Conservation (phyloP, 257 asterid species). For the Linaria vulgaris region DNA sequence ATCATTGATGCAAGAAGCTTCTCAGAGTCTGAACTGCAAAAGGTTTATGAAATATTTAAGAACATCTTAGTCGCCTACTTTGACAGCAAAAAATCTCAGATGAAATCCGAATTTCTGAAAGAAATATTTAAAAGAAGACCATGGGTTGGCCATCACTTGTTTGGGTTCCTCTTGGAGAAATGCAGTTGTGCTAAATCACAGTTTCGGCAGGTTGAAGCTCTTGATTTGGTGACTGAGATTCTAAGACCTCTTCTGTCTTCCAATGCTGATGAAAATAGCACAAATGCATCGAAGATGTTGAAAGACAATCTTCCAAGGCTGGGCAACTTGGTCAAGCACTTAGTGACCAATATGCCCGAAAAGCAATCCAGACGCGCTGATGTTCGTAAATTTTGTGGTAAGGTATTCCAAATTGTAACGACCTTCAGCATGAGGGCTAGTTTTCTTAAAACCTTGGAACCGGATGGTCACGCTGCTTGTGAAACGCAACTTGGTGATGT, state of each 20-base stretch:
- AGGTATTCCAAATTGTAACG: constrained; percentile 59
- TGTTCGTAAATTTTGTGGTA: constrained; percentile 79
- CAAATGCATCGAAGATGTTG: constrained; percentile 36
- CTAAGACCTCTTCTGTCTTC: constrained; percentile 43
- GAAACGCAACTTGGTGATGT: constrained; percentile 63
- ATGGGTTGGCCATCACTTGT: constrained; percentile 67
- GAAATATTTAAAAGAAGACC: constrained; percentile 72
- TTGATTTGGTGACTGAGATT: constrained; percentile 64
- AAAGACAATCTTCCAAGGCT: constrained; percentile 51
- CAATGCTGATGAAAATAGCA: constrained; percentile 31
- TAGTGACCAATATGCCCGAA: constrained; percentile 76
- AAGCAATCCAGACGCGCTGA: constrained; percentile 80
- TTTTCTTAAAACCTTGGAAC: constrained; percentile 59
- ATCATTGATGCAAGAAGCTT: constrained; percentile 67
- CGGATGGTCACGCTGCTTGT: constrained; percentile 54
- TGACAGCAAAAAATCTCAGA: constrained; percentile 78
- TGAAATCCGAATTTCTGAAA: constrained; percentile 75
- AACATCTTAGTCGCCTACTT: constrained; percentile 52
- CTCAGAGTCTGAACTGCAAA: constrained; percentile 54
- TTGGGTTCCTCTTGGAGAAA: constrained; percentile 77
- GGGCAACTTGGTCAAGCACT: constrained; percentile 45
- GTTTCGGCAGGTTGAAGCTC: constrained; percentile 85
- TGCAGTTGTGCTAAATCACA: constrained; percentile 64
- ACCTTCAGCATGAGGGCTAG: constrained; percentile 31
- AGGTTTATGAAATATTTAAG: constrained; percentile 56